phyloP scores from a whole-genome alignment of 2,329 filamentous ascomycete genomes.

The Aspergillus ochraceus region DNA sequence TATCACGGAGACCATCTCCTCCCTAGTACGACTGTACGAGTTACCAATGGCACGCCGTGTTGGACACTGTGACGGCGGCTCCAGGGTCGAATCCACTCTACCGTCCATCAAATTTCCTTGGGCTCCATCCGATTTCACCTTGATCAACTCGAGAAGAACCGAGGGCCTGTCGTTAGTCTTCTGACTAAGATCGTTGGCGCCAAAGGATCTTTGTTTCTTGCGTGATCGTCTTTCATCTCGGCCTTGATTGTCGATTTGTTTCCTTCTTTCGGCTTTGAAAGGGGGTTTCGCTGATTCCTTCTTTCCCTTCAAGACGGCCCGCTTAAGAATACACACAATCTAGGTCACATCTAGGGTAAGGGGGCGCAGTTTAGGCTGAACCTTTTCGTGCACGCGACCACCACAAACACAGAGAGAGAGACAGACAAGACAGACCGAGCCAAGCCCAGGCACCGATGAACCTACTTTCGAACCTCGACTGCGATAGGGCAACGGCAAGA shows the following conservation, averaged over 20 bases:
- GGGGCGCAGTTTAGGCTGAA: neutral
- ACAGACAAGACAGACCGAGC: neutral
- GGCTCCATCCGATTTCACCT: constrained; percentile 12
- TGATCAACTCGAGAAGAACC: constrained; percentile 1
- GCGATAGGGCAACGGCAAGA: neutral
- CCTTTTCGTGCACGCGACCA: neutral
- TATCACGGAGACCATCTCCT: no score
- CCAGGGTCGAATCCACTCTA: neutral
- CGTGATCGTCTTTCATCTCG: neutral
- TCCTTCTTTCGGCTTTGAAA: neutral
- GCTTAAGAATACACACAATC: neutral
- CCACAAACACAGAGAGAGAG: neutral
- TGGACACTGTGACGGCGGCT: constrained; percentile 5
- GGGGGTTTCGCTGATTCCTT: neutral
- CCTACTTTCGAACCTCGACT: neutral
- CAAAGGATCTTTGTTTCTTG: neutral
- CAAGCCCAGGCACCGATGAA: neutral
- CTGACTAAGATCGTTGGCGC: neutral
- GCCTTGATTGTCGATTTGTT: neutral
- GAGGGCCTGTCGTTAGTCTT: neutral
- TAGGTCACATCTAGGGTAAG: neutral
- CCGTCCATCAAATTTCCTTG: constrained; percentile 12
- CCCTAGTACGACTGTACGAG: no score
- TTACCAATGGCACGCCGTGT: neutral
- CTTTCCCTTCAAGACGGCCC: neutral